Percentiles rank a stretch among this genome's conserved stretches.
Evolutionary conservation across 257 asterid genomes (phyloP).

Genomic region (Solanum ahanhuiri): DNA sequence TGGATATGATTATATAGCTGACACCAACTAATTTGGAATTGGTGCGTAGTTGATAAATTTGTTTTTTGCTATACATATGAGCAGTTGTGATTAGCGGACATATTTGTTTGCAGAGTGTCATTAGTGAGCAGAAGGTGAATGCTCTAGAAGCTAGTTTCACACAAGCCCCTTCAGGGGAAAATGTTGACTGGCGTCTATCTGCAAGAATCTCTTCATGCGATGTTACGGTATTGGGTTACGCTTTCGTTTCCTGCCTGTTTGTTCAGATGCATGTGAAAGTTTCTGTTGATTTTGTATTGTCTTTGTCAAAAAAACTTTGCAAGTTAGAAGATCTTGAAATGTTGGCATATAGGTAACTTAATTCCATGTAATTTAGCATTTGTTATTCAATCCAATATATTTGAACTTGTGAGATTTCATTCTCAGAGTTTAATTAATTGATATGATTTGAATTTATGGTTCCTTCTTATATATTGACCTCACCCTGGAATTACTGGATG

Average conservation of each 20-base stretch:
- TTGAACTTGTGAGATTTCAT: not conserved
- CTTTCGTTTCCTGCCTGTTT: not conserved
- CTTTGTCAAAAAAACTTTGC: not conserved
- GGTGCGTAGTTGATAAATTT: not conserved
- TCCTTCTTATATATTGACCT: not conserved
- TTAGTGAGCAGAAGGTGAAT: slow-evolving; percentile 84
- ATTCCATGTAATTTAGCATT: not conserved
- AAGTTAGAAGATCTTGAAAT: not conserved
- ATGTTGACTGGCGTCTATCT: slow-evolving; percentile 92
- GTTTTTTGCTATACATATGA: not conserved
- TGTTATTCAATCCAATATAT: not conserved
- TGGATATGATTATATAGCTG: not conserved
- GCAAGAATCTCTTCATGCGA: slow-evolving; percentile 96
- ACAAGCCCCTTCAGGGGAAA: slow-evolving; percentile 86
- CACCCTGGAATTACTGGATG: not conserved
- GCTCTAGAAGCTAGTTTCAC: slow-evolving; percentile 92
- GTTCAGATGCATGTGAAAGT: not conserved
- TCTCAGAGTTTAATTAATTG: not conserved
- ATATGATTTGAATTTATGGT: not conserved
- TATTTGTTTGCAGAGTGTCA: slow-evolving; percentile 68
- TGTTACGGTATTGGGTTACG: slow-evolving; percentile 61
- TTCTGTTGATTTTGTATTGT: not conserved
- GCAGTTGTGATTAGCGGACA: slow-evolving; percentile 8
- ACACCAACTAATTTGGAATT: not conserved
- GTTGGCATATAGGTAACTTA: not conserved